Base-by-base conservation (phyloP, 176 grass and related monocot genomes). In the Avena insularis region DNA sequence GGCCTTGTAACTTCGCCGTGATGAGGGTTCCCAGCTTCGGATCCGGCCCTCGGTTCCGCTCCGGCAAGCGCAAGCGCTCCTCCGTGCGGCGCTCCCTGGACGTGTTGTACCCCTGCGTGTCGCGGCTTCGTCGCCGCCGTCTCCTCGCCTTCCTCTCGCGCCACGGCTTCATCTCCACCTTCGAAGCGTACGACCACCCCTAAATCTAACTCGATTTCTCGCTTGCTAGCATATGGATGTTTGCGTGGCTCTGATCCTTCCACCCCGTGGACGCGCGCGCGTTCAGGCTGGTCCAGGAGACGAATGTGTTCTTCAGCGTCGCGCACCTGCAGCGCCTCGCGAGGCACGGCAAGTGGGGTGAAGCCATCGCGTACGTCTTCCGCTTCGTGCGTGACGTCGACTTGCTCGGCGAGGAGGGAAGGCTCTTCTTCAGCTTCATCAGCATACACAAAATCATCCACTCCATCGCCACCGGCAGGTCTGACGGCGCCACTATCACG, bases 111-210 rank as follows among this genome's bases (percentile, higher is more conserved):
- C 58, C 57, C 4, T 66, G 83, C 59, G 72, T 66, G 11, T 66
- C 59, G 58, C 72, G 72, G 45, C 71, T 85, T 71, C 72, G 72
- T 17, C 27, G 33, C 58, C 72, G 83, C 57, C 83, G 27, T 46
- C 58, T 77, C 46, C 72, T 84, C 71, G 71, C 71, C 57, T 77
- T 65, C 72, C 83, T 77, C 45, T 1, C 11, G 45, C 45, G 15
- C 83, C 57, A 76, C 59, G 43, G 59, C 72, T 64, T 53, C 72
- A n/a, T 12, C 25, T 14, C 59, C 17, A 63, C 83, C 17, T 77
- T 77, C 58, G 11, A 23, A 51, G 74, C 57, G 72, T 85, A 85
- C 43, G 58, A 31, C 20, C 1, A 17, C 71, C 11, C 1, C 72
- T 25, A 10, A 17, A 76, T 77, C 74, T 14, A 25, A 25, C 23